Conservation (phyloP, 1,284 basidiomycete species). For the Ceratorhiza oryzae-sativae region DNA sequence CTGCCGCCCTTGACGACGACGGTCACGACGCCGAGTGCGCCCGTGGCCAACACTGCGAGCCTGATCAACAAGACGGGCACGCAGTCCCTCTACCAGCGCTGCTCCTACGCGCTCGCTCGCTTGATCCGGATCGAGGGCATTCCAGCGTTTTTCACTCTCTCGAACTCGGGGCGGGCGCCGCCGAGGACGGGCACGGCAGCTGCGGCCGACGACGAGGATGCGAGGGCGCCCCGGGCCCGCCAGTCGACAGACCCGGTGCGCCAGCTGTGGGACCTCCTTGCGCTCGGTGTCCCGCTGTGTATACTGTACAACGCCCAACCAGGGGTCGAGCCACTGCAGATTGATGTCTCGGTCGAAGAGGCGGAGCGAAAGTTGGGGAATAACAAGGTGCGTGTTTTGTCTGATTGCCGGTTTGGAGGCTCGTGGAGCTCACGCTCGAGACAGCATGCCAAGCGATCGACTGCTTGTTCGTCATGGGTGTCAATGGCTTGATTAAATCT, state of each 20-base stretch:
- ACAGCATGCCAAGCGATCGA: constrained; percentile 64
- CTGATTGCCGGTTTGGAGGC: constrained; percentile 21
- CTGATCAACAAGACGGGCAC: constrained; percentile 86
- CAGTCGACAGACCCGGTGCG: constrained; percentile 87
- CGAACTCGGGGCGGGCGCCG: constrained; percentile 30
- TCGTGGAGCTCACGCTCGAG: neutral
- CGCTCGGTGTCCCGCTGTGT: constrained; percentile 91
- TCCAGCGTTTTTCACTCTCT: constrained; percentile 64
- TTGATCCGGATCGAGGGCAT: constrained; percentile 79
- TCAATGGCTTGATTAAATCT: constrained; percentile 50
- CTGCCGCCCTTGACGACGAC: neutral
- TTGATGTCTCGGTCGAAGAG: constrained; percentile 66
- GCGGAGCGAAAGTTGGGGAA: constrained; percentile 64
- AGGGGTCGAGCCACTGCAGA: constrained; percentile 60
- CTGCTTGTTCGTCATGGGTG: constrained; percentile 76
- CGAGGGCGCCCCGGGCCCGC: constrained; percentile 58
- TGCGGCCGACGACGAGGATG: neutral
- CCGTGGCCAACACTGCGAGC: constrained; percentile 15
- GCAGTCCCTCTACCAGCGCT: constrained; percentile 86
- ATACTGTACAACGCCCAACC: constrained; percentile 94
- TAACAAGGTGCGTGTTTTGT: constrained; percentile 46
- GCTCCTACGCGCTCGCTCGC: constrained; percentile 73
- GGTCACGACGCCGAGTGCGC: constrained; percentile 16
- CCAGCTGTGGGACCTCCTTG: constrained; percentile 93
- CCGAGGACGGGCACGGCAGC: constrained; percentile 53